Conservation (phyloP, 306 rosid genomes). For the Lathyrus oleraceus region DNA sequence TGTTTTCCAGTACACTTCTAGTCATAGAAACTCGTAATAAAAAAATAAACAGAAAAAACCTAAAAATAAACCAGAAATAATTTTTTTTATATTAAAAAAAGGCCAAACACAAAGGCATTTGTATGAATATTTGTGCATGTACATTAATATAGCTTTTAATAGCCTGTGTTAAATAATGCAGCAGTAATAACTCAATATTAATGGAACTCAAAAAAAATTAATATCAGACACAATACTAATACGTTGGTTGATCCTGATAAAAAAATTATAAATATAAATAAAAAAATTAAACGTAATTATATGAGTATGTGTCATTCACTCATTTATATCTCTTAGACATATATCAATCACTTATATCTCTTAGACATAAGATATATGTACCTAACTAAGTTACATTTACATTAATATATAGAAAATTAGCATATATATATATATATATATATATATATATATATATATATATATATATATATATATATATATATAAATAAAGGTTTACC, state of each 20-base stretch:
- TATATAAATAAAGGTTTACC: constrained; percentile 40
- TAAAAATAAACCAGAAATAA: constrained; percentile 31
- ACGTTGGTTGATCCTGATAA: no score
- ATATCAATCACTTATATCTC: no score
- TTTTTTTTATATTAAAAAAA: not conserved
- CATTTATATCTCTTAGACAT: no score
- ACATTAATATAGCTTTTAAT: constrained; percentile 29
- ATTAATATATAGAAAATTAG: constrained; percentile 6
- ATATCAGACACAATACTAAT: no score
- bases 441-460: no score
- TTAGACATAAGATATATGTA: no score
- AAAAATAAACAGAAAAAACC: constrained; percentile 26
- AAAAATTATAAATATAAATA: no score
- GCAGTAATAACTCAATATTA: not conserved
- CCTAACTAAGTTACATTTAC: not conserved
- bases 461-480: no score
- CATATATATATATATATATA: no score
- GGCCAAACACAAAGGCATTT: constrained; percentile 28
- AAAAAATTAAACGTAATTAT: no score
- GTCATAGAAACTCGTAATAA: constrained; percentile 33
- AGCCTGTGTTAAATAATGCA: constrained; percentile 8
- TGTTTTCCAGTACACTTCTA: constrained; percentile 33
- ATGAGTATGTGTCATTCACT: no score
- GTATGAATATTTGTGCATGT: constrained; percentile 39
- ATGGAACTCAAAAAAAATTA: no score